A percentile compares a stretch with the other conserved stretches of the same genome.
Conservation (phyloP, 495 filamentous ascomycete genomes). For the Jackrogersella minutella region DNA sequence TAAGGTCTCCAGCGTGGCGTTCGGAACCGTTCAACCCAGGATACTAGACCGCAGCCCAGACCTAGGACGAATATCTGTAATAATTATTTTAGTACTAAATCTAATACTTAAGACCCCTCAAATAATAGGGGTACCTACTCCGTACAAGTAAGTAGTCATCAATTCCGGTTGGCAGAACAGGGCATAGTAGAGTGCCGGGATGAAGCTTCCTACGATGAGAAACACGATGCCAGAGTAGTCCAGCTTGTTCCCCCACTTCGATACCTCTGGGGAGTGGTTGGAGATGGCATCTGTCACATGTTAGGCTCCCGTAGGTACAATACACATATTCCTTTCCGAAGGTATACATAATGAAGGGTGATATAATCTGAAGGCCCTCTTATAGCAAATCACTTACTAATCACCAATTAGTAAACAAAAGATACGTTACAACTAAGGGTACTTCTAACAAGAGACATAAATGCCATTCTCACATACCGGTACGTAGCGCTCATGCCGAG, state of each 20-base stretch:
- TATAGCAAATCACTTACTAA: slow-evolving; percentile 26
- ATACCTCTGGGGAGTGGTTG: slow-evolving; percentile 53
- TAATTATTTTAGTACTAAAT: slow-evolving; percentile 6
- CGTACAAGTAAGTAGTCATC: slow-evolving; percentile 74
- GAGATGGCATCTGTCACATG: slow-evolving; percentile 44
- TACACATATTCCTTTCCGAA: not conserved
- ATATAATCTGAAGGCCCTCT: not conserved
- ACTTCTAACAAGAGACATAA: too few species aligned
- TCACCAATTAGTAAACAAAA: slow-evolving; percentile 26
- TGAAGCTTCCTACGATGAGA: slow-evolving; percentile 86
- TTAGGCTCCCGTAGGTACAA: slow-evolving; percentile 8
- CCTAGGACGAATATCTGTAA: slow-evolving; percentile 78
- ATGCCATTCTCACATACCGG: slow-evolving; percentile 31
- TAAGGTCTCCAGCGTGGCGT: slow-evolving; percentile 84
- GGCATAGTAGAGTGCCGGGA: slow-evolving; percentile 87
- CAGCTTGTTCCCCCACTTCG: slow-evolving; percentile 65
- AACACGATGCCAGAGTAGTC: slow-evolving; percentile 93
- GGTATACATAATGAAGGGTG: not conserved
- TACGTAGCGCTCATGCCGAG: slow-evolving; percentile 86
- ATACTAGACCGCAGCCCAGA: slow-evolving; percentile 75
- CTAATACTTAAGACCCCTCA: not conserved
- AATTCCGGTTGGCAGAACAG: slow-evolving; percentile 72
- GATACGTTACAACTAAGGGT: too few species aligned
- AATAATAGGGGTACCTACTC: slow-evolving; percentile 58
- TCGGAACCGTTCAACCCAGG: slow-evolving; percentile 79